phyloP scores from a whole-genome alignment of 768 basidiomycete species.

The Dentipellis fragilis region DNA sequence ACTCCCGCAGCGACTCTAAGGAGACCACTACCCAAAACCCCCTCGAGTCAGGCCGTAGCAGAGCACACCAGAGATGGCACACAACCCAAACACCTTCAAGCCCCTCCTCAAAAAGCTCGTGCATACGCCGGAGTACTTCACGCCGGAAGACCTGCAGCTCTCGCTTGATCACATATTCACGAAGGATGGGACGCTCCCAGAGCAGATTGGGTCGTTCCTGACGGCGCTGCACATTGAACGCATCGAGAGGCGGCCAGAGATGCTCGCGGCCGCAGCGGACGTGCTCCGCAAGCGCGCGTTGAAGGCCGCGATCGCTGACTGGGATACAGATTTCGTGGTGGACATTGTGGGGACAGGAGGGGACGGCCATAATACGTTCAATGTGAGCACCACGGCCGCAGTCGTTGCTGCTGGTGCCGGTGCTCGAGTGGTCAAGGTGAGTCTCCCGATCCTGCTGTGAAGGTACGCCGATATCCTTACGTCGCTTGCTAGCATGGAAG shows the following conservation, averaged over 20 bases:
- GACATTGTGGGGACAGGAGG: constrained; percentile 93
- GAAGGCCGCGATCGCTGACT: constrained; percentile 46
- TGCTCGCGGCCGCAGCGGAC: constrained; percentile 69
- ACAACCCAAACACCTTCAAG: constrained; percentile 53
- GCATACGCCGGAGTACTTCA: constrained; percentile 75
- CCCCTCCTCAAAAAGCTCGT: constrained; percentile 68
- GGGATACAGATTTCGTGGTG: constrained; percentile 52
- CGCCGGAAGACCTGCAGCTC: constrained; percentile 56
- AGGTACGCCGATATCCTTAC: neutral
- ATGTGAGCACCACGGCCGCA: constrained; percentile 91
- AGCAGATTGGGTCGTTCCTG: constrained; percentile 85
- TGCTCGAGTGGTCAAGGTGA: constrained; percentile 84
- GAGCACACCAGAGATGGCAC: neutral
- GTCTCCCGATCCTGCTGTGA: constrained; percentile 9
- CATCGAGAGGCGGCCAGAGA: constrained; percentile 65
- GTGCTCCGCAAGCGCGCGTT: constrained; percentile 64
- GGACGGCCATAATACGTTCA: constrained; percentile 93
- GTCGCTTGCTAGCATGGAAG: constrained; percentile 63
- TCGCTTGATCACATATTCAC: constrained; percentile 71
- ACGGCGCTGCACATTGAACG: constrained; percentile 75
- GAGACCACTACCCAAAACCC: neutral
- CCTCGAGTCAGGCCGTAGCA: neutral
- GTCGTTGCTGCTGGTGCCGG: constrained; percentile 94
- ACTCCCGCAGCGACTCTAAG: neutral
- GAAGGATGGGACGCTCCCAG: constrained; percentile 49